Evolutionary conservation across 768 basidiomycete species (phyloP).

Genomic region (Podaxis mareebaensis): DNA sequence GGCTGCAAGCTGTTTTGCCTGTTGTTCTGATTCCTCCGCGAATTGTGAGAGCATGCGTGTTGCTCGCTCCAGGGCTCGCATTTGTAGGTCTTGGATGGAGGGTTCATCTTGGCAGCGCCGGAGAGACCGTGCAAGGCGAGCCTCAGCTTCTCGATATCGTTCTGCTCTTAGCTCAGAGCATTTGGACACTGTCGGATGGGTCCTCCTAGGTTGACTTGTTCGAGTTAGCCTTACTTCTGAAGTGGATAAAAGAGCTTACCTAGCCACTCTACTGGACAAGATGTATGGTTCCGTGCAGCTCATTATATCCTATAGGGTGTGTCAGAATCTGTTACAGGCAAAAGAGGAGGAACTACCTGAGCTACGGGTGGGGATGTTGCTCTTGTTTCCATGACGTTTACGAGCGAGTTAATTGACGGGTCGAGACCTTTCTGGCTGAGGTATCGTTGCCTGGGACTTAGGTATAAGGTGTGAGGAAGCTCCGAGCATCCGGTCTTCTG

Average conservation of each 20-base stretch:
- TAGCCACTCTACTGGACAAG: background rate
- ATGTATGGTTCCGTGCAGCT: background rate
- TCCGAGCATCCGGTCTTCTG: background rate
- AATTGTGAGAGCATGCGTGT: slow-evolving; percentile 6
- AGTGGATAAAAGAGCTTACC: background rate
- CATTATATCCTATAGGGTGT: background rate
- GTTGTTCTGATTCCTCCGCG: slow-evolving; percentile 2
- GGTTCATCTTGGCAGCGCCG: slow-evolving; percentile 9
- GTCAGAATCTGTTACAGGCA: background rate
- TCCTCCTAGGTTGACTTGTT: background rate
- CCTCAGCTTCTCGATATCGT: slow-evolving; percentile 12
- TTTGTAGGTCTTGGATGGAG: slow-evolving; percentile 3
- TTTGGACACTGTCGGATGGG: background rate
- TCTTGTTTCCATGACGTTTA: slow-evolving; percentile 13
- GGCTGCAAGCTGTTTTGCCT: slow-evolving; percentile 1
- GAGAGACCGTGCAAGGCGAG: slow-evolving; percentile 4
- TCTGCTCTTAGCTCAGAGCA: slow-evolving; percentile 5
- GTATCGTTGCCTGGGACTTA: background rate
- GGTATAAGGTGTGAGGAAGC: background rate
- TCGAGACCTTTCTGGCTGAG: background rate
- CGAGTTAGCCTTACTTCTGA: background rate
- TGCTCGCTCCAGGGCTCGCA: slow-evolving; percentile 7
- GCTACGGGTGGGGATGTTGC: background rate
- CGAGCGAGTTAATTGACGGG: background rate
- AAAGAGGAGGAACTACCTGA: background rate